Evolutionary conservation across 768 basidiomycete species (phyloP), one percentile per base, ranked within the genome.

Genomic region (Tylopilus plumbeoviolaceoides): DNA sequence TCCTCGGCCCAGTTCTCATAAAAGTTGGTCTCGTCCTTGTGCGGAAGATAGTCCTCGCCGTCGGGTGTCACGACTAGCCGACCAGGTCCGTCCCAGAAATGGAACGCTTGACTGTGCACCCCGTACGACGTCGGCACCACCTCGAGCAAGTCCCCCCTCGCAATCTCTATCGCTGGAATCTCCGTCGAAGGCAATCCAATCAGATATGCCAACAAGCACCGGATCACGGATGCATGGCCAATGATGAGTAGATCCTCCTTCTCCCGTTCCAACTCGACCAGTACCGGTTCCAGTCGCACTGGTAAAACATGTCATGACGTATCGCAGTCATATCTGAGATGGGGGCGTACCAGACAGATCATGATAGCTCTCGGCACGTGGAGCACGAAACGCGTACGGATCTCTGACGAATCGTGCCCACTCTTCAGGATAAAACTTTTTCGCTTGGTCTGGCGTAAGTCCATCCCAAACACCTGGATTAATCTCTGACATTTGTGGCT

Each of bases 381-480:
- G 94, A 1, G 91, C 94, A 23, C 94, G 78, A 70, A 91, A 94
- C 12, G 88, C 78, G 64, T 98, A 98, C 2, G 95, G 95, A 64
- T 99, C 95, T 61, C 85, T 87, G 43, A 89, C 75, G 73, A 95
- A 95, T 23, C 92, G 78, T 57, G 88, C 88, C 91, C 91, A 98
- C 66, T 99, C 97, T 49, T 87, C 89, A 0, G 95, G 91, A 68
- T 95, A 98, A 62, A 84, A 85, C 68, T 85, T 87, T 68, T 85
- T 84, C 18, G 92, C 94, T 64, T 95, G 87, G 58, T 91, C 89
- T 1, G 91, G 87, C 2, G 87, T 89, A 36, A 98, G 77, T 0
- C 97, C 97, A 67, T 98, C 97, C 94, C 95, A 97, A 17, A 98
- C 85, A 7, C 88, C 95, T 47, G 95, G 95, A 63, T 99, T 99